These are phyloP conservation scores for Colletotrichum truncatum DNA, from an alignment of 2,329 filamentous ascomycete genomes.

Conservation along the genomic window DNA sequence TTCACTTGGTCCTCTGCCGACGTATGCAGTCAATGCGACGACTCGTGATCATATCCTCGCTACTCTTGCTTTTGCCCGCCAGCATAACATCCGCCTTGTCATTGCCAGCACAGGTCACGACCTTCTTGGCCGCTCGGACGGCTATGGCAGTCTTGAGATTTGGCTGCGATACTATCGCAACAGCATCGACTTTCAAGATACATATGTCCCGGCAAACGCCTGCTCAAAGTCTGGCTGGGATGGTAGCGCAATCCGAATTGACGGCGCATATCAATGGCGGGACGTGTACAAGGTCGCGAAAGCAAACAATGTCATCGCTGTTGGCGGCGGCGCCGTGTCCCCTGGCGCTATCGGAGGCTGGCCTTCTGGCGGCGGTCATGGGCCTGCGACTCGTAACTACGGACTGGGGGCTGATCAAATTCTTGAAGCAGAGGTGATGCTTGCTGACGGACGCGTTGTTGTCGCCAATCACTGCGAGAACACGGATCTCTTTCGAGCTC, in stretches of 20 bases:
- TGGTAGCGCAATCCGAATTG: slow-evolving; percentile 44
- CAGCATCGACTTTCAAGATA: slow-evolving; percentile 37
- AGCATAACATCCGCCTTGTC: slow-evolving; percentile 47
- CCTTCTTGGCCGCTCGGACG: slow-evolving; percentile 44
- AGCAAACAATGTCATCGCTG: slow-evolving; percentile 42
- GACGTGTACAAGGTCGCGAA: slow-evolving; percentile 43
- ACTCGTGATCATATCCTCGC: slow-evolving; percentile 26
- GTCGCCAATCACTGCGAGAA: slow-evolving; percentile 44
- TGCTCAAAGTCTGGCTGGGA: slow-evolving; percentile 40
- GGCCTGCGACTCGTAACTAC: slow-evolving; percentile 46
- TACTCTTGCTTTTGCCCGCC: slow-evolving; percentile 23
- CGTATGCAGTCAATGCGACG: slow-evolving; percentile 37
- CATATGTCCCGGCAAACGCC: slow-evolving; percentile 33
- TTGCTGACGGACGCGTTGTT: slow-evolving; percentile 45
- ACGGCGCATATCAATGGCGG: slow-evolving; percentile 43
- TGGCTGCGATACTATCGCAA: slow-evolving; percentile 45
- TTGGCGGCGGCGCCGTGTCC: slow-evolving; percentile 40
- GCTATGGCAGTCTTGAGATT: slow-evolving; percentile 41
- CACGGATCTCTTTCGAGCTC: slow-evolving; percentile 47
- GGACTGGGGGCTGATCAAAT: slow-evolving; percentile 55
- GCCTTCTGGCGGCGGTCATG: slow-evolving; percentile 51
- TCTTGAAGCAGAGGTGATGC: slow-evolving; percentile 50
- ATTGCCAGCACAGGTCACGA: slow-evolving; percentile 56
- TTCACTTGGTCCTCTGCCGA: slow-evolving; percentile 33
- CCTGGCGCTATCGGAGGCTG: slow-evolving; percentile 46